These are phyloP conservation scores for Talaromyces borbonicus DNA, from an alignment of 495 filamentous ascomycete genomes.

Conservation along the genomic window DNA sequence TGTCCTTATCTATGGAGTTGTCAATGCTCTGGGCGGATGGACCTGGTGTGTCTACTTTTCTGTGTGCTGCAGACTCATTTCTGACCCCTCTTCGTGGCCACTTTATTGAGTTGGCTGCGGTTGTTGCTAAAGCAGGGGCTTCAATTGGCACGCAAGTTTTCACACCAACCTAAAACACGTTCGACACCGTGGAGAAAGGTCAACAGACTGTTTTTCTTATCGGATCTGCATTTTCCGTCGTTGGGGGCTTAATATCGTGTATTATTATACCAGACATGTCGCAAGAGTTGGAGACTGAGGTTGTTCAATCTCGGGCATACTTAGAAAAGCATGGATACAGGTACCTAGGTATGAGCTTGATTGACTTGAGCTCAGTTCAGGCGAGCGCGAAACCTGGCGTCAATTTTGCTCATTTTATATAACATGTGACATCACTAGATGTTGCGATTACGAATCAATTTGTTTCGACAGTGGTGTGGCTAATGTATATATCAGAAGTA, in stretches of 20 bases:
- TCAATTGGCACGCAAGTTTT: conserved; percentile 40
- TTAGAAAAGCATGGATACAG: conserved; percentile 32
- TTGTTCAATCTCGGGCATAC: conserved; percentile 33
- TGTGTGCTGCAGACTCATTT: conserved; percentile 37
- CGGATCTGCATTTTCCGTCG: conserved; percentile 29
- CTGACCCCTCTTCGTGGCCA: conserved; percentile 42
- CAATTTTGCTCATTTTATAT: neutral
- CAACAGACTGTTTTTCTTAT: conserved; percentile 40
- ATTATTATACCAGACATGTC: conserved; percentile 36
- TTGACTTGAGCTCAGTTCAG: neutral
- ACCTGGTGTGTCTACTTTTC: conserved; percentile 36
- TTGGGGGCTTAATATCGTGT: conserved; percentile 34
- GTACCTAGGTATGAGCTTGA: neutral
- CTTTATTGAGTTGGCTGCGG: conserved; percentile 38
- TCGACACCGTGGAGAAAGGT: conserved; percentile 24
- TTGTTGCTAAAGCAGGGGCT: conserved; percentile 39
- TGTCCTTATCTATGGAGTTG: conserved; percentile 42
- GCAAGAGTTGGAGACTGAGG: conserved; percentile 35
- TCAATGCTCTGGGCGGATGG: conserved; percentile 37
- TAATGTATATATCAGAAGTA: no score
- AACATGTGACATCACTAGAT: neutral
- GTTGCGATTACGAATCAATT: no score
- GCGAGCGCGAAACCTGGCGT: neutral
- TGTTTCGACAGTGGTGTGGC: no score
- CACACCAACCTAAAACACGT: conserved; percentile 32